Base-by-base conservation (phyloP, 208 protist species). In the Crithidia expoeki region DNA sequence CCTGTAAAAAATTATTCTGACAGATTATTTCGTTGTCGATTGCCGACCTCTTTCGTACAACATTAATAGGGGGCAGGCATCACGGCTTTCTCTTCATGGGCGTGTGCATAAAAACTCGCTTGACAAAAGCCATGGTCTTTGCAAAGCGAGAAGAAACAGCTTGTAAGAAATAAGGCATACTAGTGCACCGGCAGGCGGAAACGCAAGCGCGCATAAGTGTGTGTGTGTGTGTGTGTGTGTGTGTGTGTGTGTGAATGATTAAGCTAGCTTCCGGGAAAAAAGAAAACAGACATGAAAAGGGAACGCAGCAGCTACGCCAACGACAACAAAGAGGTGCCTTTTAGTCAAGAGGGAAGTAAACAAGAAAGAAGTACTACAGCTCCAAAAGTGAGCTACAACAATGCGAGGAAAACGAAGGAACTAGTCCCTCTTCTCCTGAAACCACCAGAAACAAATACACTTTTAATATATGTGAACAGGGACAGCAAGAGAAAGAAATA, bases 131-230 rank as follows among this genome's bases (percentile, higher is more conserved):
- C 17, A 30, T 34, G 59, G 36, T 55, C 28, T 60, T 4, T 25
- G 36, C 34, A 17, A 63, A 69, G 56, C 51, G 21, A 60, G 19
- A 42, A 60, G 11, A 59, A 34, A 68, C 42, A 68, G 52, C 19
- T 27, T 61, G 61, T 27, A 65, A 57, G 38, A 57, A 51, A 55
- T 10, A n/a, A 75, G 63, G 32, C 42, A 50, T 49, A 38, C 28
- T 9, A 9, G 21, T 32, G 55, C 32, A 44, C 34, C 19, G 21
- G 32, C 33, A 42, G 9, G 32, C 19, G 10, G 34, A 21, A 4
- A 61, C 30, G 51, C 38, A 40, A 11, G n/a, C 27, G 55, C 34
- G 21, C 42, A 47, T 47, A 47, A 47, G 42, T 5, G 47, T 52
- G 44, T 44, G 38, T 14, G 14, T 44, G 38, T 44, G 38, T 44